A percentile compares a stretch with the other conserved stretches of the same genome.
Conservation (phyloP, 805 yeast species). For the Suhomyces faveliae region DNA sequence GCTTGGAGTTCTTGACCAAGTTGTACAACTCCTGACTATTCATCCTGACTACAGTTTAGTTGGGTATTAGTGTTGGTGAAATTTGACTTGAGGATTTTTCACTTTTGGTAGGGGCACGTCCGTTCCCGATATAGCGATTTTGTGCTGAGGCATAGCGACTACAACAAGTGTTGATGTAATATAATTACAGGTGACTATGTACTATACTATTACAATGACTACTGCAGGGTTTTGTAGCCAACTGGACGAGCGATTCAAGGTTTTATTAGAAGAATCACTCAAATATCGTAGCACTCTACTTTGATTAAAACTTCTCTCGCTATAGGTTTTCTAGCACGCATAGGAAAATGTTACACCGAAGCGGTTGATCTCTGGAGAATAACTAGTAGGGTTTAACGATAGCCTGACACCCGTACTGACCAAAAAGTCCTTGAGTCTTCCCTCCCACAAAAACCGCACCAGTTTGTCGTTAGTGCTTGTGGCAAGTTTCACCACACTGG, state of each 20-base stretch:
- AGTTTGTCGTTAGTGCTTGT: conserved; percentile 64
- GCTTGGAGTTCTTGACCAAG: conserved; percentile 39
- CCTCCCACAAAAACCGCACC: conserved; percentile 80
- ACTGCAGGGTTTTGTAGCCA: too few relatives aligned
- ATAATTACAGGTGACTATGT: too few relatives aligned
- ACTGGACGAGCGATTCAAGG: too few relatives aligned
- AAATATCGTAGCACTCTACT: too few relatives aligned
- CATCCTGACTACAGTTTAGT: conserved; percentile 13
- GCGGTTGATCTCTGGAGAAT: conserved; percentile 46
- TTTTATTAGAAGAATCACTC: too few relatives aligned
- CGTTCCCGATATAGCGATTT: too few relatives aligned
- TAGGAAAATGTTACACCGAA: conserved; percentile 64
- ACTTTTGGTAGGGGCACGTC: not conserved
- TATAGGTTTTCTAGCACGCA: conserved; percentile 43
- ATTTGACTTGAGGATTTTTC: conserved; percentile 3
- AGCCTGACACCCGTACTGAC: conserved; percentile 71
- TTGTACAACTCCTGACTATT: conserved; percentile 32
- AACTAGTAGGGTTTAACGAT: conserved; percentile 33
- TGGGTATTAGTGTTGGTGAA: not conserved
- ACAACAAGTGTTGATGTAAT: too few relatives aligned
- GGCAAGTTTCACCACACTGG: conserved; percentile 71
- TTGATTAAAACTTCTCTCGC: too few relatives aligned
- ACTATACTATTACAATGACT: too few relatives aligned
- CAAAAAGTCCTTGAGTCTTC: conserved; percentile 75
- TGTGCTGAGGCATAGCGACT: too few relatives aligned